Evolutionary conservation across 1,284 basidiomycete genomes (phyloP), one percentile per base, ranked within the genome.

Genomic region (Austroboletus rostrupii): DNA sequence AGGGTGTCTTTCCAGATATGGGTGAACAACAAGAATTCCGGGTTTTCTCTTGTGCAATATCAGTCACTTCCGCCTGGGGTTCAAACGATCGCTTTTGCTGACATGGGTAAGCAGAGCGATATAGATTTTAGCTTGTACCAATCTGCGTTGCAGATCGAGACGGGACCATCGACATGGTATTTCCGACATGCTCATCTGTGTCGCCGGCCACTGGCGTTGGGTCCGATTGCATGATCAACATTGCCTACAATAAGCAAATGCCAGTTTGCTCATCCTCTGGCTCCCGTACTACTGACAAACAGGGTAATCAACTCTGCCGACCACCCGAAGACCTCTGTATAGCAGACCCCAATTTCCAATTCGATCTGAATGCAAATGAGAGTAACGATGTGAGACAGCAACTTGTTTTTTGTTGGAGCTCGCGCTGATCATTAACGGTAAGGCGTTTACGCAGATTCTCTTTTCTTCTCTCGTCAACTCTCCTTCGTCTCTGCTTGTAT

Each of bases 81-180:
- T 2, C 92, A 92, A 55, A 75, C 86, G 0, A 79, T 98, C 19
- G 82, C 87, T 0, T 98, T 98, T 61, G 93, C 91, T 19, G 97
- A 99, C 59, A 83, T 99, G 59, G 90, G 94, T 90, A 63, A 57
- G 81, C 41, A 35, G 13, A 29, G 14, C 31, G 23, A 28, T n/a
- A n/a, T 29, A 13, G 5, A 23, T 11, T 5, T 19, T 12, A 21
- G 16, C 14, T 7, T 23, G 35, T 3, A 11, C 40, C 1, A 3
- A 61, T 32, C 35, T 21, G 31, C 20, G 13, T 47, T 12, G 5
- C 54, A 94, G 92, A 97, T 65, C 83, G 97, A 13, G 97, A 99
- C 61, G 96, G 96, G 1, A 96, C 95, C 0, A 90, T 98, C 41
- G 96, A 99, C 67, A 84, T 99, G 75, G 78, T 99, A 43, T 95